phyloP scores from a whole-genome alignment of 2,329 filamentous ascomycete genomes.

The Trichophyton mentagrophytes region DNA sequence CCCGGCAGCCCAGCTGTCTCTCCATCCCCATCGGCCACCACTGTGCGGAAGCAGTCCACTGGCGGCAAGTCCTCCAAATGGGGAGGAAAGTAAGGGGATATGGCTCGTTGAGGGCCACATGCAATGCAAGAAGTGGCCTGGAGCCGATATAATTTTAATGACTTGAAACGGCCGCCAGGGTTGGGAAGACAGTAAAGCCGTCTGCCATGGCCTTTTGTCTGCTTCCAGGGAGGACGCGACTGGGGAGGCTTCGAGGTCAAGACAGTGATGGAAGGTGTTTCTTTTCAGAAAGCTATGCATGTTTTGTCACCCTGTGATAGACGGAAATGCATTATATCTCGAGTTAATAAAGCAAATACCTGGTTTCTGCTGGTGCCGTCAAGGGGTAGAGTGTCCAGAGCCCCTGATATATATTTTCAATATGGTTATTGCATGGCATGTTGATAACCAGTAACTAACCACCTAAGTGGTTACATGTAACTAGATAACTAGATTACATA shows the following conservation, averaged over 20 bases:
- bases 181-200: not conserved
- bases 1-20: conserved; percentile 17
- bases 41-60: conserved; percentile 29
- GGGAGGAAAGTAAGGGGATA: conserved; percentile 5
- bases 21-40: conserved; percentile 25
- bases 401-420: too few species aligned
- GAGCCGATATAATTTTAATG: not conserved
- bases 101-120: not conserved
- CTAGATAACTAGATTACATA: too few species aligned
- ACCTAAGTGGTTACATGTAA: too few species aligned
- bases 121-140: not conserved
- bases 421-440: too few species aligned
- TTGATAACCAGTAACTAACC: too few species aligned
- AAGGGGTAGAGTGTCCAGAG: too few species aligned
- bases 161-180: not conserved
- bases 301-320: not conserved
- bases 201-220: not conserved
- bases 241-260: not conserved
- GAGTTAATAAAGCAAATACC: not conserved
- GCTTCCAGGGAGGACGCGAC: not conserved
- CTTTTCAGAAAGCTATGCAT: too few species aligned
- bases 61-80: conserved; percentile 13
- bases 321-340: not conserved
- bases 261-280: not conserved
- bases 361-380: too few species aligned